A percentile compares a stretch with the other conserved stretches of the same genome.
Evolutionary conservation across 441 rosid genomes (phyloP).

Genomic region (Euphorbia celastroides): DNA sequence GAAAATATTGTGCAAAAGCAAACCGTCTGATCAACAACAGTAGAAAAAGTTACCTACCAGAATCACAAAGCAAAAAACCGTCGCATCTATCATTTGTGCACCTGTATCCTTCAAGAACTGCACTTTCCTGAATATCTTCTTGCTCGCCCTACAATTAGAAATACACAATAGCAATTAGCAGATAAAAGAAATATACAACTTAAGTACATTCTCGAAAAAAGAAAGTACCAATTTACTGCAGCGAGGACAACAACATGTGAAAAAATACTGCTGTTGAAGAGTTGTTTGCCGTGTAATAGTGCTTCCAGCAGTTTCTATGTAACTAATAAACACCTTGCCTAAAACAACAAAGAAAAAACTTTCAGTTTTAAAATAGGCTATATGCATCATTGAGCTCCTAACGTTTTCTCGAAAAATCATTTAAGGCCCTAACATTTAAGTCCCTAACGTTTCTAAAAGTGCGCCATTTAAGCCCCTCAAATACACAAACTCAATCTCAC

Average conservation of each 20-base stretch:
- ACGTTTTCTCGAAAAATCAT: too few relatives aligned
- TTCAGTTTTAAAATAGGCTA: slow-evolving; percentile 6
- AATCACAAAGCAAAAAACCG: slow-evolving; percentile 80
- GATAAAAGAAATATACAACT: neutral
- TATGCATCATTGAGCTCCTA: neutral
- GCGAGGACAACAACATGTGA: slow-evolving; percentile 62
- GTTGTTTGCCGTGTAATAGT: slow-evolving; percentile 75
- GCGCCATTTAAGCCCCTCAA: too few relatives aligned
- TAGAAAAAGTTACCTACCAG: slow-evolving; percentile 38
- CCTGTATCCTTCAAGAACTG: slow-evolving; percentile 84
- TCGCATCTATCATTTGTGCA: slow-evolving; percentile 58
- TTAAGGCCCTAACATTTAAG: too few relatives aligned
- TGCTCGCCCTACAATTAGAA: slow-evolving; percentile 48
- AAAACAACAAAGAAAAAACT: slow-evolving; percentile 4
- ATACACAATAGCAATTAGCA: slow-evolving; percentile 17
- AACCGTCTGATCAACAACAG: slow-evolving; percentile 13
- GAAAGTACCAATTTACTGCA: slow-evolving; percentile 65
- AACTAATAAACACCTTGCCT: slow-evolving; percentile 66
- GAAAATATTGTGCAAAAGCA: neutral
- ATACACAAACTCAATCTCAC: too few relatives aligned
- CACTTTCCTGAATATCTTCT: slow-evolving; percentile 80
- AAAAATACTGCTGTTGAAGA: slow-evolving; percentile 85
- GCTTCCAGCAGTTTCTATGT: slow-evolving; percentile 95
- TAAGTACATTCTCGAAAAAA: neutral
- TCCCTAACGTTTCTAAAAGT: too few relatives aligned